Base-by-base conservation (phyloP, 495 filamentous ascomycete species). In the Tuber aestivum region DNA sequence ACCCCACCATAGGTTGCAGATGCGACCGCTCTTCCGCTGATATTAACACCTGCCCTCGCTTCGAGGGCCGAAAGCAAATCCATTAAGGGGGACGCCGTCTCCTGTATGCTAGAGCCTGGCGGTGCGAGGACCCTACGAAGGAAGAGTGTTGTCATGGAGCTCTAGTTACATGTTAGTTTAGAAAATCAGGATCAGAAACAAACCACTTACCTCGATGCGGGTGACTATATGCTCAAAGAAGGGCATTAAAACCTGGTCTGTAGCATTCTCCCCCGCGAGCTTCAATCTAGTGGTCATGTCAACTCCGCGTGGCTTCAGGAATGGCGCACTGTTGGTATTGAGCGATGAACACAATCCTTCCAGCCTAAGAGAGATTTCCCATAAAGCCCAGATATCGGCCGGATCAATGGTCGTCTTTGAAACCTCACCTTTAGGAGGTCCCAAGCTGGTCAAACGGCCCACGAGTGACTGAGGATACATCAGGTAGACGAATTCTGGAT, bases 211-310 rank as follows among this genome's bases (percentile, higher is more conserved):
- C 89, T 99, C 95, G 82, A 99, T 97, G 75, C 95, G 89, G 75
- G 92, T 93, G 74, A 98, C 91, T 85, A 97, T 93, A 82, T 97
- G 94, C 82, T 97, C 95, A 79, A 98, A 88, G 83, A 98, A 91
- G 81, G 92, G 92, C 61, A 95, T 82, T 80, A 97, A 84, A 81
- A 95, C 93, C 35, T 89, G 87, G 85, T 98, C 95, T 23, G 94
- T 92, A 48, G 97, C 87, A 83, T 97, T 94, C 0, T 93, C 94
- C 35, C 92, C 93, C 75, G 91, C 87, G 74, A 91, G 89, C 86
- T 90, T 94, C 86, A 98, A 92, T 78, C 90, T 89, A 82, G 94
- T 91, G 82, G 95, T 85, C 56, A 98, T 85, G 76, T 92, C 91
- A 65, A 91, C 91, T 82, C 96, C 93, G 2, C 93, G 93, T 68